Base-by-base conservation (phyloP, 2,329 filamentous ascomycete species). In the Podosphaera aphanis region DNA sequence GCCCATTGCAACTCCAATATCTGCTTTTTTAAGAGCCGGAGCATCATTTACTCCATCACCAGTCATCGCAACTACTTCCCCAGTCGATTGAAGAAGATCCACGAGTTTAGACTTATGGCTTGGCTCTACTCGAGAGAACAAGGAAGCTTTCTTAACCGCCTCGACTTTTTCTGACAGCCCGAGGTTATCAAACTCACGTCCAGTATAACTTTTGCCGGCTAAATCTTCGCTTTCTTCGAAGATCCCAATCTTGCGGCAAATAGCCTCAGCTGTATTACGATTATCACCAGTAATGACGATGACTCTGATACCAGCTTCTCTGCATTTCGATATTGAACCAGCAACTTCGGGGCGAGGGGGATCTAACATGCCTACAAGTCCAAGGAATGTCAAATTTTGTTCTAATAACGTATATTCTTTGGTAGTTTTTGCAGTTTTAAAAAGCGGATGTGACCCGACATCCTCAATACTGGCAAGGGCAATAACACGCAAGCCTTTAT, bases 251-350 rank as follows among this genome's bases (percentile, higher is more conserved):
- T 93, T 82, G 56, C 88, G 81, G 67, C 90, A 98, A 60, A 98
- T 94, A 50, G 84, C 88, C 66, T 98, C 90, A 7, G 90, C 90
- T 2, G 90, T 98, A 66, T 92, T 93, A 60, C 81, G 85, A 66
- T 93, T 98, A 65, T 98, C 90, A 58, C 90, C 90, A 46, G 90
- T 98, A 62, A 98, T 94, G 52, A 98, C 90, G 54, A 98, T 84
- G 43, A 98, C 84, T 50, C 90, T 81, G 56, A 98, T 95, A 54
- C 90, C 90, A 54, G 90, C 90, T 50, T 83, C 77, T 62, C 79
- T 83, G 65, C 90, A 98, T 62, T 93, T 82, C 58, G 70, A 70
- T 56, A 98, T 92, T 42, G 90, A 90, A 44, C 67, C 71, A 45
- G 81, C 73, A 10, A 95, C 90, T 65, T 98, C 90, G 42, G 84